Evolutionary conservation across 2,329 filamentous ascomycete genomes (phyloP).

Genomic region (Aaosphaeria pasadenensis): DNA sequence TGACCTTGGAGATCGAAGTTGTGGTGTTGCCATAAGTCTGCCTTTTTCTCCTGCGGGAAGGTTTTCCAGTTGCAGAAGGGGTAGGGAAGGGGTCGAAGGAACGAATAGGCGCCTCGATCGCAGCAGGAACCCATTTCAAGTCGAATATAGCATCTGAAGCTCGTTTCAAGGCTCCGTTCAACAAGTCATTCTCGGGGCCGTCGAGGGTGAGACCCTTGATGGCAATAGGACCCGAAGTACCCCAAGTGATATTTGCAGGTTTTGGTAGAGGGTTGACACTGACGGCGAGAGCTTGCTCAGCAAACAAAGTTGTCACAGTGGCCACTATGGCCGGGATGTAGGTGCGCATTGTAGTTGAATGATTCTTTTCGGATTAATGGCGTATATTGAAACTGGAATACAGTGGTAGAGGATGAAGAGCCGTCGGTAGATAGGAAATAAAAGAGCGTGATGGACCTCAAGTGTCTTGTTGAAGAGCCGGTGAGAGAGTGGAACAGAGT

Average conservation of each 20-base stretch:
- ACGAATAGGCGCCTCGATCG: constrained; percentile 51
- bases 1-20: constrained; percentile 40
- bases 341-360: constrained; percentile 24
- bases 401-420: background rate
- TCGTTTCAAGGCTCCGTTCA: constrained; percentile 50
- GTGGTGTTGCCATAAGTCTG: constrained; percentile 18
- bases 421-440: constrained; percentile 1
- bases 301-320: constrained; percentile 34
- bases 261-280: constrained; percentile 55
- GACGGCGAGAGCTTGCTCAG: constrained; percentile 42
- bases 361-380: background rate
- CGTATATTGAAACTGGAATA: background rate
- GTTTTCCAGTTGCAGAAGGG: constrained; percentile 17
- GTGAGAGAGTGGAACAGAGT: background rate
- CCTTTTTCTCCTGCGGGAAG: constrained; percentile 18
- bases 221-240: constrained; percentile 47
- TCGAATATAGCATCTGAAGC: constrained; percentile 47
- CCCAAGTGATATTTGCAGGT: constrained; percentile 53
- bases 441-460: constrained; percentile 1
- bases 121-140: constrained; percentile 55
- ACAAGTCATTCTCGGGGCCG: constrained; percentile 30
- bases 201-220: constrained; percentile 41
- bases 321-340: constrained; percentile 25
- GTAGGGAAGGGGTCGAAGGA: constrained; percentile 53
- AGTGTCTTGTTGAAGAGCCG: background rate